These are phyloP conservation scores for Botrytis medusae DNA, from an alignment of 2,329 filamentous ascomycete genomes.

Conservation along the genomic window DNA sequence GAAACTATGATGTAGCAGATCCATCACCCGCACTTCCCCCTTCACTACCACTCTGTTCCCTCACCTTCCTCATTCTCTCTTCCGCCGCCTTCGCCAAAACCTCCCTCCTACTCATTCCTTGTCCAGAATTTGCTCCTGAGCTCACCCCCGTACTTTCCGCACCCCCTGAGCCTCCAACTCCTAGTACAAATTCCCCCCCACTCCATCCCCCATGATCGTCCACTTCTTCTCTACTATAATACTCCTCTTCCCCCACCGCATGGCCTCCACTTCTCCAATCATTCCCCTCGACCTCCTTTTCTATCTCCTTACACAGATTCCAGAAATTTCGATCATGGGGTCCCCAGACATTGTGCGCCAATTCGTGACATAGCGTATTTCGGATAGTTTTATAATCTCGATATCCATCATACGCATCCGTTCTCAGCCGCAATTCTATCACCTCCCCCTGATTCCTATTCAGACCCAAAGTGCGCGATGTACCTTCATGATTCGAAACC, in stretches of 20 bases:
- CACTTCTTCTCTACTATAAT: constrained; percentile 49
- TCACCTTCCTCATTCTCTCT: constrained; percentile 46
- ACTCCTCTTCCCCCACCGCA: constrained; percentile 60
- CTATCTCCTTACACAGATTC: constrained; percentile 83
- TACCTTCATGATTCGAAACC: constrained; percentile 64
- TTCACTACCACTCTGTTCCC: constrained; percentile 29
- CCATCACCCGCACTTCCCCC: neutral
- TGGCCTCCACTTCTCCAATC: constrained; percentile 76
- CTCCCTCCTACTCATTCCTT: constrained; percentile 66
- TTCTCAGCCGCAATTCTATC: constrained; percentile 87
- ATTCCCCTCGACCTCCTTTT: constrained; percentile 76
- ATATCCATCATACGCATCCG: constrained; percentile 92
- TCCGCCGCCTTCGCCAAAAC: constrained; percentile 73
- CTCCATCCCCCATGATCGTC: constrained; percentile 75
- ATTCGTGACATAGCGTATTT: constrained; percentile 90
- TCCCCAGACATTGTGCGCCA: constrained; percentile 86
- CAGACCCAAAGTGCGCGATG: constrained; percentile 76
- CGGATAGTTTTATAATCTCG: constrained; percentile 89
- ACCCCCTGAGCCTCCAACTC: constrained; percentile 49
- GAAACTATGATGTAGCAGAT: neutral
- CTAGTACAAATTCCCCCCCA: constrained; percentile 75
- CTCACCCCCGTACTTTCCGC: constrained; percentile 40
- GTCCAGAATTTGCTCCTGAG: constrained; percentile 27
- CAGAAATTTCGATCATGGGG: constrained; percentile 87
- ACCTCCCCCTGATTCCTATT: constrained; percentile 87